These are phyloP conservation scores for Mastigamoeba balamuthi DNA, from an alignment of 78 protist species.

Conservation along the genomic window DNA sequence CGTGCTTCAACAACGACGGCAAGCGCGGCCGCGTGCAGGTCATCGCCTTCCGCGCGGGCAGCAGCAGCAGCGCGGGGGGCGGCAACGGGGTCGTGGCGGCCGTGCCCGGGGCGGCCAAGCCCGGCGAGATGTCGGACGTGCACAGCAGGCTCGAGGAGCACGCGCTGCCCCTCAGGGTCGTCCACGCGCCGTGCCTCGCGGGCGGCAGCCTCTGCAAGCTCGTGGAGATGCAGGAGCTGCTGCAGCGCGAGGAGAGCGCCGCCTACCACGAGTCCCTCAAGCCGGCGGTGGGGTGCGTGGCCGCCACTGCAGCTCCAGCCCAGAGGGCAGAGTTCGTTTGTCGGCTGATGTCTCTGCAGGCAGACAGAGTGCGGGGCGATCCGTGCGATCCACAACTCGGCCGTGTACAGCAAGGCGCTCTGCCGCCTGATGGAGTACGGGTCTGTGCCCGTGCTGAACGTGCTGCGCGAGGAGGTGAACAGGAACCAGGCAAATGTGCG, in stretches of 20 bases:
- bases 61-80: too few species aligned
- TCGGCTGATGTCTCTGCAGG: not conserved
- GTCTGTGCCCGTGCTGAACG: not conserved
- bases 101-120: too few species aligned
- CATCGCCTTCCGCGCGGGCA: not conserved
- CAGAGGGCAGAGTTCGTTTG: too few species aligned
- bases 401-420: not conserved
- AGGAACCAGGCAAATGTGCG: not conserved
- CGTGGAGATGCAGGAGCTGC: not conserved
- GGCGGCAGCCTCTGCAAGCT: too few species aligned
- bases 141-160: too few species aligned
- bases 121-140: too few species aligned
- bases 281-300: not conserved
- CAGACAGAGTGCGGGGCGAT: not conserved
- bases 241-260: not conserved
- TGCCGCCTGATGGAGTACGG: not conserved
- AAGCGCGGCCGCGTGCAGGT: not conserved
- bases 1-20: constrained; percentile 1
- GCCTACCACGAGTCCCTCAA: not conserved
- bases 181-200: too few species aligned
- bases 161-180: too few species aligned
- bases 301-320: not conserved
- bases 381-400: not conserved
- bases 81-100: too few species aligned
- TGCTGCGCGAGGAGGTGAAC: not conserved